Base-by-base conservation (phyloP, 345 rosid genomes). In the Citrus cavaleriei region DNA sequence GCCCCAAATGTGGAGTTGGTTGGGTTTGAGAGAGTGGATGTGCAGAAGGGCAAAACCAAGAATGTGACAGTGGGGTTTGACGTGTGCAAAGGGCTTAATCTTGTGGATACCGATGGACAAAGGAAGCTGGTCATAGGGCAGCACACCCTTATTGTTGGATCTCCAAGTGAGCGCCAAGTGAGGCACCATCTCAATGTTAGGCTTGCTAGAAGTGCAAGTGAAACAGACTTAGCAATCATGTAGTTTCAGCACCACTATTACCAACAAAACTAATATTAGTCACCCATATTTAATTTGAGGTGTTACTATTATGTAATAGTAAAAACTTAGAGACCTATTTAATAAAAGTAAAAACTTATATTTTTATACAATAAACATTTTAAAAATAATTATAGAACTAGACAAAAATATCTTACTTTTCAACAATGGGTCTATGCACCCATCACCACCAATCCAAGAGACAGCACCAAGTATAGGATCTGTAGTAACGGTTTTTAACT, bases 1-100 rank as follows among this genome's bases (percentile, higher is more conserved):
- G 86, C 77, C 70, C 92, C 91, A 32, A 82, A 59, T 28, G 24
- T 22, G 81, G 84, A 93, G 83, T 68, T 93, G 78, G 80, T 84
- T 38, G 90, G 89, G 71, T 93, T 93, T 77, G 84, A 85, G 73
- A 91, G 84, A 78, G 85, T 81, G 22, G 75, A 81, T 25, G 90
- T 91, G 67, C 71, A 71, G 10, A 82, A 62, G 71, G 90, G 90
- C 67, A 84, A 74, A 83, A 83, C 87, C 6, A 7, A 72, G 77
- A 83, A 75, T 66, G 88, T 87, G 77, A 87, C 75, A 5, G 18
- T 89, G 34, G 54, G 38, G 46, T 21, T 92, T 19, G 82, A 92
- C 69, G 78, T 86, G 25, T 91, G 96, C 82, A 81, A 86, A 80
- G 77, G 75, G 21, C 80, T 92, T 32, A 86, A 87, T 55, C 77